Evolutionary conservation across 1,284 basidiomycete species (phyloP).

Genomic region (Fomes fomentarius): DNA sequence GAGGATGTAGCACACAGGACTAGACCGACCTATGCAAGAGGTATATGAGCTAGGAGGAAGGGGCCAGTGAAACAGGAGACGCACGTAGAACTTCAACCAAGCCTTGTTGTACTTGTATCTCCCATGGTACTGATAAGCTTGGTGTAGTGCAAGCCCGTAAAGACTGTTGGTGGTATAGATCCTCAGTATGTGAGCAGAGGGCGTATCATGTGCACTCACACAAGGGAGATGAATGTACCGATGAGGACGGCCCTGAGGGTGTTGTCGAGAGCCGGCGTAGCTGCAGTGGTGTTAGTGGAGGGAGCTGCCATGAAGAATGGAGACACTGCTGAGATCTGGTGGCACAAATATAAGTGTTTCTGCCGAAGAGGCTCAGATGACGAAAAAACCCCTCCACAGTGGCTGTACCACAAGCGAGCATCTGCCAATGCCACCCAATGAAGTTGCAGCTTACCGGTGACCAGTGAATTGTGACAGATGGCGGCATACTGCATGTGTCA

Average conservation of each 20-base stretch:
- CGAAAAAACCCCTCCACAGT: too few species aligned
- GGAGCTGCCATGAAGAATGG: too few species aligned
- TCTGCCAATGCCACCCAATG: too few species aligned
- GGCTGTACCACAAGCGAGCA: too few species aligned
- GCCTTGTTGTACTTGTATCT: conserved; percentile 3
- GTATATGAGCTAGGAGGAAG: not conserved
- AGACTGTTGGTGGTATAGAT: not conserved
- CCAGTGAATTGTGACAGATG: too few species aligned
- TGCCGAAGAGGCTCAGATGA: too few species aligned
- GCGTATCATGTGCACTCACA: not conserved
- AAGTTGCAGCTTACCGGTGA: too few species aligned
- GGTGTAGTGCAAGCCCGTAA: conserved; percentile 2
- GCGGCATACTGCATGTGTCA: too few species aligned
- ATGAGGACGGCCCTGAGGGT: conserved; percentile 1
- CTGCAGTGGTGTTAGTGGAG: too few species aligned
- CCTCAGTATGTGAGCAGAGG: too few species aligned
- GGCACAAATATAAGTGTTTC: too few species aligned
- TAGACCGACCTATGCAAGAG: not conserved
- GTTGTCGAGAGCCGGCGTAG: not conserved
- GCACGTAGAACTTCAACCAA: conserved; percentile 5
- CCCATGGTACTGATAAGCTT: conserved; percentile 4
- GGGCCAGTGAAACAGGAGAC: not conserved
- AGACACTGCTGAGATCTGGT: too few species aligned
- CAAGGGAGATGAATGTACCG: not conserved
- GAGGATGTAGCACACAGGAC: not conserved